Conservation (phyloP, 345 rosid genomes). For the Gynandropsis gynandra region DNA sequence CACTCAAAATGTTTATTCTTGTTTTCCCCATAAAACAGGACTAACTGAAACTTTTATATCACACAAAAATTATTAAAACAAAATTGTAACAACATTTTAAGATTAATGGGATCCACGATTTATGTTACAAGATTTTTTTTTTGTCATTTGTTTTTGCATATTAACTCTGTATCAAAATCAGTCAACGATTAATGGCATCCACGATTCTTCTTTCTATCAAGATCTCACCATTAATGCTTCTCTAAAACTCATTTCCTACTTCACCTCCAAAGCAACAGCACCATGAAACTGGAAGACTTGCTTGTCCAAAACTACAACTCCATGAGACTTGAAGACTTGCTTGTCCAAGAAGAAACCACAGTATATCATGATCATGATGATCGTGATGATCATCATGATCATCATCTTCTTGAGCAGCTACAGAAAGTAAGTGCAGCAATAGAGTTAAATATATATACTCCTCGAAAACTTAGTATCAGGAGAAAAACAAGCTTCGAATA, state of each 20-base stretch:
- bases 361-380: conserved; percentile 23
- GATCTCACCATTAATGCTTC: conserved; percentile 5
- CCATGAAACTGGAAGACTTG: conserved; percentile 77
- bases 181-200: conserved; percentile 32
- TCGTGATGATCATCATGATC: conserved; percentile 28
- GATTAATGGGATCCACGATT: too few species aligned
- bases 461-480: background rate
- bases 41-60: too few species aligned
- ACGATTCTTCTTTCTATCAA: conserved; percentile 21
- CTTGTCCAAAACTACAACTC: conserved; percentile 44
- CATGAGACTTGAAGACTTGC: conserved; percentile 28
- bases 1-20: too few species aligned
- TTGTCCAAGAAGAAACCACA: conserved; percentile 42
- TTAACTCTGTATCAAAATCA: background rate
- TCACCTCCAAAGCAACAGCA: conserved; percentile 2
- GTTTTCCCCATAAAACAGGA: too few species aligned
- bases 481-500: too few species aligned
- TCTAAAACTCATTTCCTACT: conserved; percentile 4
- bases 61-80: too few species aligned
- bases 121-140: too few species aligned
- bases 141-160: too few species aligned
- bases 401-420: conserved; percentile 1
- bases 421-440: conserved; percentile 2
- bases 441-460: conserved; percentile 12
- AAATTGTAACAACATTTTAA: too few species aligned